phyloP scores from a whole-genome alignment of 2,329 filamentous ascomycete species.

The Colletotrichum coccodes region DNA sequence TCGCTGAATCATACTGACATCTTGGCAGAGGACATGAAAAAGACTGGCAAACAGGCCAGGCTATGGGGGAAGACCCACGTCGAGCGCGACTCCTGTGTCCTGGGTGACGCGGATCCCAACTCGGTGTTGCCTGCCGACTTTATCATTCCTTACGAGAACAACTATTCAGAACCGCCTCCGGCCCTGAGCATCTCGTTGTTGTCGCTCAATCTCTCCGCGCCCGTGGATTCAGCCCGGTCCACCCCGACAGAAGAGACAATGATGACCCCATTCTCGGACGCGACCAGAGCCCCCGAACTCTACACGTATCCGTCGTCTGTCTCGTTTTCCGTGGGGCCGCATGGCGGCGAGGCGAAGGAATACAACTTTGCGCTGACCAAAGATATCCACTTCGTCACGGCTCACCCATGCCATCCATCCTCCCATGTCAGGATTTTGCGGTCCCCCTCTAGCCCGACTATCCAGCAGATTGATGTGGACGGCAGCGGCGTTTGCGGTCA shows the following conservation, averaged over 20 bases:
- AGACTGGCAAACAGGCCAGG: constrained; percentile 64
- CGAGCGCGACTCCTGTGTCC: constrained; percentile 68
- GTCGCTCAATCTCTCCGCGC: constrained; percentile 59
- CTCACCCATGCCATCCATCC: constrained; percentile 71
- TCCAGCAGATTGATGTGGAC: constrained; percentile 65
- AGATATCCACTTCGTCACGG: constrained; percentile 73
- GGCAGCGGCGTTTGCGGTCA: constrained; percentile 55
- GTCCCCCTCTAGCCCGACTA: constrained; percentile 68
- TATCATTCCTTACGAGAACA: constrained; percentile 67
- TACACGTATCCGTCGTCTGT: constrained; percentile 52
- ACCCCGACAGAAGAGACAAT: constrained; percentile 55
- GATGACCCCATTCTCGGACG: constrained; percentile 50
- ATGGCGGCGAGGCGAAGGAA: constrained; percentile 52
- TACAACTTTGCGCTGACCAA: constrained; percentile 59
- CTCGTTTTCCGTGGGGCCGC: constrained; percentile 50
- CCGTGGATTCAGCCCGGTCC: constrained; percentile 54
- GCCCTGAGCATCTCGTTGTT: constrained; percentile 60
- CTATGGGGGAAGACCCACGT: constrained; percentile 70
- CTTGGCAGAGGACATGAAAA: constrained; percentile 57
- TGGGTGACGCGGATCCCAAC: constrained; percentile 65
- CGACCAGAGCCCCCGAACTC: constrained; percentile 42
- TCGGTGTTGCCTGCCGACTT: constrained; percentile 71
- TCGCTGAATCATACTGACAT: constrained; percentile 18
- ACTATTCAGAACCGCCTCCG: constrained; percentile 59
- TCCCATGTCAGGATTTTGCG: constrained; percentile 67